Evolutionary conservation across 495 filamentous ascomycete genomes (phyloP), one percentile per base, ranked within the genome.

Genomic region (Sphaerosporella brunnea): DNA sequence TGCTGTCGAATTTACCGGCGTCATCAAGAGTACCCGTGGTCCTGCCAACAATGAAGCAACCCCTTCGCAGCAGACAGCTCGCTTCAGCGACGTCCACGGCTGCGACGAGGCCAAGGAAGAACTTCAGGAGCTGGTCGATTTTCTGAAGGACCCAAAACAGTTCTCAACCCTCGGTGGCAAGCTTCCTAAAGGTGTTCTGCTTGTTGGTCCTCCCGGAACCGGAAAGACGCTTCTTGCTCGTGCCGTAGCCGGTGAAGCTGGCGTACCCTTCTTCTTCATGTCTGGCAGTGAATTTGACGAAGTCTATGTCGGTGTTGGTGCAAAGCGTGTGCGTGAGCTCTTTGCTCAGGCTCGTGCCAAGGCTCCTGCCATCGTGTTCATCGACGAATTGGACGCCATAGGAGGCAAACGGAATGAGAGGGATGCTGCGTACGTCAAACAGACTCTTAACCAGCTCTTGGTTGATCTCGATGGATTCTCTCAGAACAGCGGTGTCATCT

Each of bases 231-330:
- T 97, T 34, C 74, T 97, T 47, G 90, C 90, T 49, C 82, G 92
- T 53, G 90, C 90, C 9, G 90, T 97, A 43, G 90, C 90, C 45
- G 90, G 90, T 23, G 90, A 97, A 68, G 85, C 90, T 36, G 90
- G 90, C 49, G 92, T 96, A 18, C 90, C 90, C 0, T 96, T 95
- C 73, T 97, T 95, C 73, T 96, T 90, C 72, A 95, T 97, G 88
- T 96, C 92, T 54, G 90, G 90, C 23, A 87, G 82, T 48, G 92
- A 97, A 63, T 97, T 97, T 60, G 90, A 97, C 58, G 90, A 97
- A 63, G 81, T 97, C 34, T 97, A 94, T 57, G 92, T 97, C 20
- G 90, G 90, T 55, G 92, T 97, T 45, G 90, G 90, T 55, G 90
- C 90, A 39, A 96, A 96, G 69, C 84, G 90, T 60, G 90, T 97